phyloP scores from a whole-genome alignment of 768 basidiomycete species.

The Suillus fuscotomentosus region DNA sequence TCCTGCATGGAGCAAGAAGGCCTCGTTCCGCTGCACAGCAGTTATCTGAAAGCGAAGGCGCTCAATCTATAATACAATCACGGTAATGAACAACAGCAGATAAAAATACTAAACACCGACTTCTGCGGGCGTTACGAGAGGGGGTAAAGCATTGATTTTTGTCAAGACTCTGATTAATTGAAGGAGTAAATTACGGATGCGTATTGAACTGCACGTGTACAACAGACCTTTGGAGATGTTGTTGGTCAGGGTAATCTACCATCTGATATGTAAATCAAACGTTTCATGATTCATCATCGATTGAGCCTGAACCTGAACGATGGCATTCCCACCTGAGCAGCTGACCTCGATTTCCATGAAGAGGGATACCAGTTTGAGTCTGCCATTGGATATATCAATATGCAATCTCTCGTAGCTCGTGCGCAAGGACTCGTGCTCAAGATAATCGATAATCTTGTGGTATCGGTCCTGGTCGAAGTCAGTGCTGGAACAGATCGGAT shows the following conservation, averaged over 20 bases:
- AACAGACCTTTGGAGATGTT: slow-evolving; percentile 55
- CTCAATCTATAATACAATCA: slow-evolving; percentile 56
- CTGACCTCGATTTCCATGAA: slow-evolving; percentile 76
- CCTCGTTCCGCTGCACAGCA: slow-evolving; percentile 81
- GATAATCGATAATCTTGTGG: too few relatives aligned
- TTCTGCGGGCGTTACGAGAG: slow-evolving; percentile 91
- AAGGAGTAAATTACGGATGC: background rate
- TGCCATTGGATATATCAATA: background rate
- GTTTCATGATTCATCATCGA: slow-evolving; percentile 1
- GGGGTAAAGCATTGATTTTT: slow-evolving; percentile 79
- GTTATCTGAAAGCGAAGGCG: slow-evolving; percentile 77
- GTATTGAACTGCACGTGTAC: background rate
- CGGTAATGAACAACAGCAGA: slow-evolving; percentile 26
- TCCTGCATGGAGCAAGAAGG: slow-evolving; percentile 94
- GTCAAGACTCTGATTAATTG: slow-evolving; percentile 57
- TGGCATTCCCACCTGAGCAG: slow-evolving; percentile 60
- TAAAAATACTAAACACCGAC: slow-evolving; percentile 41
- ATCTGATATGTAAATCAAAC: slow-evolving; percentile 37
- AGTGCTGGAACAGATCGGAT: background rate
- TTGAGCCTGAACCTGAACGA: background rate
- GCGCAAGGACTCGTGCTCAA: background rate
- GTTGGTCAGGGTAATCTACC: slow-evolving; percentile 68
- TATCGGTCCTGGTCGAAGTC: too few relatives aligned
- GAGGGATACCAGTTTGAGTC: slow-evolving; percentile 59
- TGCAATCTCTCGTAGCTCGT: background rate